Base-by-base conservation (phyloP, 345 rosid genomes). In the Eucalyptus sp. region DNA sequence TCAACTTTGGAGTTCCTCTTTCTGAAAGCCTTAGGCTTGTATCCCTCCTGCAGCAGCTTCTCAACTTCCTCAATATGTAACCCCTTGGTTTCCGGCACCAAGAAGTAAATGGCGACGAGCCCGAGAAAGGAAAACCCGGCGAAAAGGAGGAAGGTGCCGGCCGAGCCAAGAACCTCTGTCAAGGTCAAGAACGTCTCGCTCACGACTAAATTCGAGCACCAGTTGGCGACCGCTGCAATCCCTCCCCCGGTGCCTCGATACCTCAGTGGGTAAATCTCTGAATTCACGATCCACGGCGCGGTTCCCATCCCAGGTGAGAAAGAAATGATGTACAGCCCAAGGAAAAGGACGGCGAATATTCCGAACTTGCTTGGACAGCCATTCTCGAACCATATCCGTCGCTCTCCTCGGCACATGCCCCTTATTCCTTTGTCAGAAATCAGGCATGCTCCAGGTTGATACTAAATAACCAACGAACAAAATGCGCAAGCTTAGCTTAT, bases 201-300 rank as follows among this genome's bases (percentile, higher is more conserved):
- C 33, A 97, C 97, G 3, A 96, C 33, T 7, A 96, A 96, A 88
- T 96, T 96, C 3, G 98, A 94, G n/a, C 88, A 85, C 99, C 98
- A 97, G 92, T 96, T 96, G 3, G 94, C 50, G 7, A 96, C 97
- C 0, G 98, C 98, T 0, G 97, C 98, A 10, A 97, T 94, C 9
- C 97, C 99, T 89, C 97, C 99, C 0, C 99, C 96, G 16, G 95
- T n/a, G 2, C 99, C 99, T 92, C 98, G 92, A 88, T 96, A 97
- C 85, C 94, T 91, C 43, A 96, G 89, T 3, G 99, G 99, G 87
- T 97, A 97, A 27, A 97, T 97, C 94, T 97, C 90, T 18, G 97
- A 96, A 93, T 96, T 97, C 11, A 96, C 93, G 29, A 96, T 94
- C 99, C 98, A 95, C 1, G 97, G 99, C 27, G 90, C 96, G 1